Evolutionary conservation across 2,329 filamentous ascomycete species (phyloP), one percentile per base, ranked within the genome.

Genomic region (Phialophora chinensis): DNA sequence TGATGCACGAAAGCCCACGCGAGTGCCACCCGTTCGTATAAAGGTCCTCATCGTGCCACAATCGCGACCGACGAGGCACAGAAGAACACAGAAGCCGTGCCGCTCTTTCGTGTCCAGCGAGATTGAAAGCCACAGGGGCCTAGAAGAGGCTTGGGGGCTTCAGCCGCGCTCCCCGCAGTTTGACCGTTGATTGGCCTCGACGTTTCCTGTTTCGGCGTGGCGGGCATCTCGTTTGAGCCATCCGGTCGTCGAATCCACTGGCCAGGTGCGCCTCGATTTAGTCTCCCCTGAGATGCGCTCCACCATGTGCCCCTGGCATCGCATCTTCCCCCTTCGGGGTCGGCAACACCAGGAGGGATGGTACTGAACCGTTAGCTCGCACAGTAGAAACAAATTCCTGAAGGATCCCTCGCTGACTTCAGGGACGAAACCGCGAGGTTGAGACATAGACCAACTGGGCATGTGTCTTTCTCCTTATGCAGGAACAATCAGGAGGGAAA

Each of bases 121-220:
- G 56, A 59, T 44, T 59, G 44, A 52, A 52, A 20, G 27, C 31
- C 27, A 12, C 42, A 8, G 20, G 31, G 38, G 17, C 23, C 33
- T 31, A 23, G 31, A 60, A 56, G 38, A 58, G 52, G 25, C 52
- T 10, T 54, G 33, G 49, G 29, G 57, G n/a, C 57, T 31, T 35
- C 27, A 60, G 57, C 38, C 38, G 38, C 17, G 14, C 17, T 44
- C 38, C 38, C 57, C 57, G 50, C 29, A 60, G n/a, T 12, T 49
- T 27, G 29, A 44, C 17, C 47, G 35, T 20, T 60, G 62, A 68
- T 68, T 68, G 62, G 66, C 35, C 35, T 23, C 14, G 29, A 27
- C 33, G 12, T 38, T 55, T 49, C 66, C 59, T 38, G 23, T 55
- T 56, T 38, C 4, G 42, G 53, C 17, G 47, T 62, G 59, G 66